Evolutionary conservation across 1,284 basidiomycete species (phyloP), one percentile per base, ranked within the genome.

Genomic region (Gomphus sp.): DNA sequence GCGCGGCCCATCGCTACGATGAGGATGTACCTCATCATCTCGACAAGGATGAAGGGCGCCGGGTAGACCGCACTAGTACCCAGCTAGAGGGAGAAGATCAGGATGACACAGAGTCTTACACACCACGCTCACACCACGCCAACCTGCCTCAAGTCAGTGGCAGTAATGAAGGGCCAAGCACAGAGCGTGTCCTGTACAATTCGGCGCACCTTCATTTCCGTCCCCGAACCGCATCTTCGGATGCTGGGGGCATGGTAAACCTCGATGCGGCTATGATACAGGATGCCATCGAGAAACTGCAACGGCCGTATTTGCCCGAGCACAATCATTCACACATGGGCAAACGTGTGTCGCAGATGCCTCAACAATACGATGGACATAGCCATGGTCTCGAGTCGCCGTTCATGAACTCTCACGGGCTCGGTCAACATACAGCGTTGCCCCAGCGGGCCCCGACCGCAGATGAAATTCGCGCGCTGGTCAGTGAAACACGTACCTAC

Each of bases 121-220:
- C 87, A 0, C 87, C 87, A 4, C 79, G 85, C n/a, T 89, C 87
- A 2, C 84, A 85, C 0, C 80, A 80, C 25, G 76, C 75, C 31
- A 74, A 69, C 43, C 73, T 87, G 16, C 83, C 84, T 74, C 9
- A 79, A 85, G 0, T 84, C 85, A 0, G 79, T 80, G 58, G 85
- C 84, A 0, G 11, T 9, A 25, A 33, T 31, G 28, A 33, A 31
- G 16, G 25, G 14, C 25, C 41, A 22, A 45, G 34, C 43, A 34
- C 57, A 1, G 50, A 52, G 41, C 57, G 57, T 25, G 37, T 44
- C 12, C 16, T 58, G 36, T 49, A 53, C 52, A 59, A 54, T 33
- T n/a, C 37, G 18, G 34, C 33, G 10, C 52, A 36, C 16, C 45
- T 49, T 36, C 51, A 59, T 22, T 59, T 59, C 45, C 58, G 58